A percentile compares a stretch with the other conserved stretches of the same genome.
Evolutionary conservation across 305 asterid species (phyloP).

Genomic region (Fraxinus baroniana): DNA sequence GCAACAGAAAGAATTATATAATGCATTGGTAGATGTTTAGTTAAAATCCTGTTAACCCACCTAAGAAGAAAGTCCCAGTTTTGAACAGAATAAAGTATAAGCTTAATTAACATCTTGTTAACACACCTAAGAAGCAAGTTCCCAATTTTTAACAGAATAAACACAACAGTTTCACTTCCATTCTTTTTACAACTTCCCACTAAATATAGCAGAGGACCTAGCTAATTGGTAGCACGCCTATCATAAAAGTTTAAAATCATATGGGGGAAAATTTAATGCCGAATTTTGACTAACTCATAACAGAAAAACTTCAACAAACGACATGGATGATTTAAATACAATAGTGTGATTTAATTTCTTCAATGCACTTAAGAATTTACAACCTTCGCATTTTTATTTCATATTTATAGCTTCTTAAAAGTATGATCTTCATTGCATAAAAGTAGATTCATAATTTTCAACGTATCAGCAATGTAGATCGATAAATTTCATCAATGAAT

Average conservation of each 20-base stretch:
- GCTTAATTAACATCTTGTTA: slow-evolving; percentile 1
- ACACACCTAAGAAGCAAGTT: slow-evolving; percentile 14
- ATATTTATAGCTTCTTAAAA: slow-evolving; percentile 2
- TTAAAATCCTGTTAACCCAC: neutral
- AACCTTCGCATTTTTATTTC: neutral
- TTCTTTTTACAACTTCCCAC: neutral
- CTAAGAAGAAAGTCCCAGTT: neutral
- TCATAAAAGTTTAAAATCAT: slow-evolving; percentile 7
- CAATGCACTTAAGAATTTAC: neutral
- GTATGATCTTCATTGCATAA: neutral
- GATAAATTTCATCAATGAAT: neutral
- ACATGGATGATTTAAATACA: neutral
- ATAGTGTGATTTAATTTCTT: slow-evolving; percentile 6
- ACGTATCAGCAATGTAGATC: neutral
- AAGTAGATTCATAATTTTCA: neutral
- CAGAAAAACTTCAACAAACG: neutral
- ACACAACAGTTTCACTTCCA: neutral
- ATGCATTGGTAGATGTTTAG: neutral
- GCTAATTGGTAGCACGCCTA: slow-evolving; percentile 1
- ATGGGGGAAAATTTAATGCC: neutral
- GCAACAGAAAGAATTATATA: slow-evolving; percentile 9
- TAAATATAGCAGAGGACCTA: slow-evolving; percentile 11
- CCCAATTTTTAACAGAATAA: slow-evolving; percentile 8
- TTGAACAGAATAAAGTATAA: neutral
- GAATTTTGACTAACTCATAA: slow-evolving; percentile 11